Conservation (phyloP, 495 filamentous ascomycete species). For the Clohesyomyces aquaticus region DNA sequence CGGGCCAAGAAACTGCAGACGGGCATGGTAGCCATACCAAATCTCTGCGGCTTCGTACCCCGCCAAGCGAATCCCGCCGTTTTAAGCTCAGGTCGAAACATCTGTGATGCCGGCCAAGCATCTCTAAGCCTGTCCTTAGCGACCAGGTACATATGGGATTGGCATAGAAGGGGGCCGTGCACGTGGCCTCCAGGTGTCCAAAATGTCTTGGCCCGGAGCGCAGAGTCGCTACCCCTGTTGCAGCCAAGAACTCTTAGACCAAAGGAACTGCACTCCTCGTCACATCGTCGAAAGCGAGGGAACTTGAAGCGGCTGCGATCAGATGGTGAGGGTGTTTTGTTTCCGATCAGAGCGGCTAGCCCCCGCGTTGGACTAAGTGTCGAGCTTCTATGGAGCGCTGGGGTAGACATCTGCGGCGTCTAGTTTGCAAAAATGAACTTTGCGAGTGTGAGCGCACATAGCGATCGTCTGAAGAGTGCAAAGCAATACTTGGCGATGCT, state of each 20-base stretch:
- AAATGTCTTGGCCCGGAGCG: slow-evolving; percentile 2
- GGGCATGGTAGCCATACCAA: too few relatives aligned
- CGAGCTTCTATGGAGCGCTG: not conserved
- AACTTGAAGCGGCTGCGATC: not conserved
- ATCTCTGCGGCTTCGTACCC: too few relatives aligned
- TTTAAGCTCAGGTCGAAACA: slow-evolving; percentile 30
- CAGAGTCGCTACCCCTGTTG: slow-evolving; percentile 17
- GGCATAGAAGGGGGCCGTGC: slow-evolving; percentile 1
- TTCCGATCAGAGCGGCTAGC: slow-evolving; percentile 17
- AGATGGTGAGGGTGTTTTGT: slow-evolving; percentile 22
- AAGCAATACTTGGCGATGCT: slow-evolving; percentile 3
- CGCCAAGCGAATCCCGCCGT: slow-evolving; percentile 35
- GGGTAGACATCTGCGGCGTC: not conserved
- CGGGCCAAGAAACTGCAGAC: too few relatives aligned
- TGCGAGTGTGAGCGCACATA: not conserved
- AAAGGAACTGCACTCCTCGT: slow-evolving; percentile 1
- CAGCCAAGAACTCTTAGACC: slow-evolving; percentile 19
- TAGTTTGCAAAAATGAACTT: not conserved
- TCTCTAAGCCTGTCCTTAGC: slow-evolving; percentile 13
- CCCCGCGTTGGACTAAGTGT: not conserved
- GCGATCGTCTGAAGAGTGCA: slow-evolving; percentile 8
- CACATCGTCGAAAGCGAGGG: slow-evolving; percentile 4
- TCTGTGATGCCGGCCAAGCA: slow-evolving; percentile 35
- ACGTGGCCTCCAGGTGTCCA: slow-evolving; percentile 8
- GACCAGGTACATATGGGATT: not conserved